Evolutionary conservation across 148 eudicot genomes (phyloP).

Genomic region (Chenopodium suecicum): DNA sequence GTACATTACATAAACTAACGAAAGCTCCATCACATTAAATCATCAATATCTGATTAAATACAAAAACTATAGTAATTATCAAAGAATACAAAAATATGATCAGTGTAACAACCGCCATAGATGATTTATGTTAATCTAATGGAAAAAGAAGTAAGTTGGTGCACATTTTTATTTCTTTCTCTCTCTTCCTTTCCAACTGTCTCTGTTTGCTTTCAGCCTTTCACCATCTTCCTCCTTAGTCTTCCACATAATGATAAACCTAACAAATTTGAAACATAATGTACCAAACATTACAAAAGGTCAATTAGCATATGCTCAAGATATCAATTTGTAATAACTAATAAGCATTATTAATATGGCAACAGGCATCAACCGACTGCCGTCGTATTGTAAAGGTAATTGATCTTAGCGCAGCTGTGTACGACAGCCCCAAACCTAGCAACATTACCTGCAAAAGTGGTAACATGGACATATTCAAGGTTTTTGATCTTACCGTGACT

Average conservation of each 20-base stretch:
- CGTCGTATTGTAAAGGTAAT: neutral
- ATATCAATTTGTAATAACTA: constrained; percentile 1
- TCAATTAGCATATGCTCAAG: constrained; percentile 1
- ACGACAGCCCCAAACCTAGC: neutral
- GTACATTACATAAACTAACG: neutral
- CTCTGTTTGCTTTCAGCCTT: neutral
- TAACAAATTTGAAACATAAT: constrained; percentile 14
- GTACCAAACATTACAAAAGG: constrained; percentile 19
- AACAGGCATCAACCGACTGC: neutral
- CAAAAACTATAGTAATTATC: neutral
- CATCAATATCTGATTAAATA: neutral
- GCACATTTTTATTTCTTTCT: neutral
- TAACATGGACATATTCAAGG: neutral
- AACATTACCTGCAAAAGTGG: neutral
- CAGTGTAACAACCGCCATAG: constrained; percentile 12
- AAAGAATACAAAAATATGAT: neutral
- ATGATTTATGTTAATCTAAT: neutral
- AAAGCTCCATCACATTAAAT: constrained; percentile 1
- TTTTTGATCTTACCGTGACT: neutral
- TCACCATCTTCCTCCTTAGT: constrained; percentile 2
- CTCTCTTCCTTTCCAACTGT: constrained; percentile 15
- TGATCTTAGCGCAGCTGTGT: neutral
- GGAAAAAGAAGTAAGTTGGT: constrained; percentile 6
- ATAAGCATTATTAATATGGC: neutral
- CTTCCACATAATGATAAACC: constrained; percentile 16